Evolutionary conservation across 352 stramenopile genomes (phyloP).

Genomic region (Phytophthora constricta): DNA sequence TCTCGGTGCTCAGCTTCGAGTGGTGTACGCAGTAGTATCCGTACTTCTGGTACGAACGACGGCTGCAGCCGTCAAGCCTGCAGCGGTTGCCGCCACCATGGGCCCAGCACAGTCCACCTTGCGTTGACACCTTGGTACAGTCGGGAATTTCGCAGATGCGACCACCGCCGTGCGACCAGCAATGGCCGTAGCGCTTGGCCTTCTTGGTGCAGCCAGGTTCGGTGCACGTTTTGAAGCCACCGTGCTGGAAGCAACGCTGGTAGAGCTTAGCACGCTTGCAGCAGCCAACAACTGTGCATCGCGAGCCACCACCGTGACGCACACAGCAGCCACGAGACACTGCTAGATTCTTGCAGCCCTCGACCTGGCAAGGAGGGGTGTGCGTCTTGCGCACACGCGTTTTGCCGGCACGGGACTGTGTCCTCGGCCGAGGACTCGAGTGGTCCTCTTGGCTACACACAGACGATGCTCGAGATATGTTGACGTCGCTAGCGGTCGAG

Average conservation of each 20-base stretch:
- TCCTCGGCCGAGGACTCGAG: neutral
- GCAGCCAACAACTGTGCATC: constrained; percentile 41
- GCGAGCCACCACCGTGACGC: constrained; percentile 56
- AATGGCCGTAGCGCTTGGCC: constrained; percentile 66
- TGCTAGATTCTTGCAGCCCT: constrained; percentile 64
- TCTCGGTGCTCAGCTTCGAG: too few relatives aligned
- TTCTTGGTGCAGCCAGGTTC: constrained; percentile 54
- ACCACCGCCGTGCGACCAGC: constrained; percentile 66
- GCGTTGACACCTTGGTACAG: constrained; percentile 60
- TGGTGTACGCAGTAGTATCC: constrained; percentile 60
- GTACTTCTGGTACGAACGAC: constrained; percentile 61
- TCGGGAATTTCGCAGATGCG: constrained; percentile 53
- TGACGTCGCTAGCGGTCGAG: constrained; percentile 5
- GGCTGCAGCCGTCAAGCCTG: constrained; percentile 49
- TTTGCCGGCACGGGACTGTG: constrained; percentile 7
- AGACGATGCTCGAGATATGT: constrained; percentile 3
- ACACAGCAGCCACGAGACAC: constrained; percentile 59
- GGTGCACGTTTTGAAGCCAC: constrained; percentile 62
- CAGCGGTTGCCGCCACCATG: constrained; percentile 66
- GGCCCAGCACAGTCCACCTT: constrained; percentile 64
- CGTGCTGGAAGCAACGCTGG: constrained; percentile 67
- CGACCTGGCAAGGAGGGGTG: constrained; percentile 64
- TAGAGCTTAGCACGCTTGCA: constrained; percentile 63
- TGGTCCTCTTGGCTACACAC: constrained; percentile 16
- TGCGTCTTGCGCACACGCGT: constrained; percentile 42